Evolutionary conservation across 176 grass and related monocot species (phyloP), one percentile per base, ranked within the genome.

Genomic region (Areca catechu): DNA sequence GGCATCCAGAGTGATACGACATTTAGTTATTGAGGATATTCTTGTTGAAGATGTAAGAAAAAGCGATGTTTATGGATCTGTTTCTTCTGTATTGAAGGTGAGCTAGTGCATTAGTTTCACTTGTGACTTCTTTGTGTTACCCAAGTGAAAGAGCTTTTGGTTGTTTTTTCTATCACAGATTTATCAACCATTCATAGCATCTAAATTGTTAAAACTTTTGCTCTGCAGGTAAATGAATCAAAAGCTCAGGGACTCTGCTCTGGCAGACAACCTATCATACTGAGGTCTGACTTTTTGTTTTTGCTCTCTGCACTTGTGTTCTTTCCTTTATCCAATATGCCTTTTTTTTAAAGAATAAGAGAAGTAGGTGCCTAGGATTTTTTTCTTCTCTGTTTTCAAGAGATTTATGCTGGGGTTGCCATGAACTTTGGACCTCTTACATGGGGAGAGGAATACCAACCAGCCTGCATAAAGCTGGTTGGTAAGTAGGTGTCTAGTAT

Each of bases 61-160:
- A 51, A 85, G 78, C 5, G 87, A 97, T 4, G 17, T 57, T 9
- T 97, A 97, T 57, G 93, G 93, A 76, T 79, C 93, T 47, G 55
- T 85, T 27, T 83, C 93, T 71, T 97, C 93, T 69, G 66, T 83
- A 49, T 61, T 97, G 56, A 97, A 91, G 93, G 93, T 80, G 67
- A 63, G 34, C 9, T 43, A 43, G 34, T 10, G 0, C 6, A 12
- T 12, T 43, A 12, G 7, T 43, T 43, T 43, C 34, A 12, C 34
- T 43, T 43, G 34, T 3, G 34, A 43, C 9, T 43, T 7, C 9
- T 43, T 43, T 43, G 34, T 43, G 34, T 43, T 43, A 43, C 34
- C 14, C 0, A 1, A 43, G 1, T 43, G 34, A 43, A 43, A 12
- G 34, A 43, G 34, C 34, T 43, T 9, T 43, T 43, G 34, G 34